Evolutionary conservation across 352 stramenopile genomes (phyloP).

Genomic region (Paralagenidium karlingii): DNA sequence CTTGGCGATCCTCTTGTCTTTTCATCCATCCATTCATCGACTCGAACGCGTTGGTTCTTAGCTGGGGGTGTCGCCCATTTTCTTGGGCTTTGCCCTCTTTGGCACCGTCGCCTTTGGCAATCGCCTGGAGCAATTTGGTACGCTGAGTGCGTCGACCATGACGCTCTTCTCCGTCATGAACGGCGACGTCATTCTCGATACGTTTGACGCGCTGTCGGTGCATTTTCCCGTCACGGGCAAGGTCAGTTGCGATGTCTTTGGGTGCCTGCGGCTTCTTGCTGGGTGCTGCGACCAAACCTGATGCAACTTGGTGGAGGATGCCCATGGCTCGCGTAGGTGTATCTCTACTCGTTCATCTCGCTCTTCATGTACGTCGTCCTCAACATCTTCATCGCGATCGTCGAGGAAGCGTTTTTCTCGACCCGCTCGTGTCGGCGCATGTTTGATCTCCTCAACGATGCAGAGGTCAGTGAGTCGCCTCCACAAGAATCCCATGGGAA

Average conservation of each 20-base stretch:
- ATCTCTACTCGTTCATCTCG: constrained; percentile 82
- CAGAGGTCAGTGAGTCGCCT: too few species aligned
- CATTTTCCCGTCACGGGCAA: constrained; percentile 52
- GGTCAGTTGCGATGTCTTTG: constrained; percentile 7
- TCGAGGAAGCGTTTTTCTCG: constrained; percentile 88
- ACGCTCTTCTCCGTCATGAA: constrained; percentile 86
- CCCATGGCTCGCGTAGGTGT: constrained; percentile 19
- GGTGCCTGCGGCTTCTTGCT: background rate
- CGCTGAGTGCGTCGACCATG: constrained; percentile 45
- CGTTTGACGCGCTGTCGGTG: constrained; percentile 71
- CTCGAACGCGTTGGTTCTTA: too few species aligned
- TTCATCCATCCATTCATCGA: background rate
- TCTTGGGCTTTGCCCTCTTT: constrained; percentile 82
- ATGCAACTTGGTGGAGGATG: too few species aligned
- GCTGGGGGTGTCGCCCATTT: constrained; percentile 80
- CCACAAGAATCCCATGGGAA: too few species aligned
- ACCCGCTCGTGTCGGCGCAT: constrained; percentile 47
- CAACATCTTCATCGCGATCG: constrained; percentile 87
- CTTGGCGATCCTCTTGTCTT: background rate
- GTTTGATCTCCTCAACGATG: constrained; percentile 44
- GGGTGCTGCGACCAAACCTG: too few species aligned
- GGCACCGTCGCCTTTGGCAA: constrained; percentile 83
- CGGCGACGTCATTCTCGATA: constrained; percentile 85
- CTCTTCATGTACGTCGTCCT: constrained; percentile 91
- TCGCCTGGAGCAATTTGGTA: constrained; percentile 65